Conservation (phyloP, 2,329 filamentous ascomycete species). For the Albifimbria verrucaria region DNA sequence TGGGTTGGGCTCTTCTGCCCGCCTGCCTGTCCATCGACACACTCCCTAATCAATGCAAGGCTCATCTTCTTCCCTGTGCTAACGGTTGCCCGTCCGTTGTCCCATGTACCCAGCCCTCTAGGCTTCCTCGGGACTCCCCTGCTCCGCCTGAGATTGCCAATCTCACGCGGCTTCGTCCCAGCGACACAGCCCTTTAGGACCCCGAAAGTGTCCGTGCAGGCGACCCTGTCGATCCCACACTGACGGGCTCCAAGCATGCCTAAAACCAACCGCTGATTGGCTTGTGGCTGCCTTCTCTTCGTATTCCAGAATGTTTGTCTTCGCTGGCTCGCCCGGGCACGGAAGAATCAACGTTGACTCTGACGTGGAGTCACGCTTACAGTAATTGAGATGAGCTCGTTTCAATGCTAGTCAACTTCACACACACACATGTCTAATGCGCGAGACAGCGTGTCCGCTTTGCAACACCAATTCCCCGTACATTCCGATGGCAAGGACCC, state of each 20-base stretch:
- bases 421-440: no score
- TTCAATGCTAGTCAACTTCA: no score
- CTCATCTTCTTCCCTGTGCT: background rate
- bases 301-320: background rate
- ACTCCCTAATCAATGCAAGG: background rate
- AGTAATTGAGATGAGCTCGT: no score
- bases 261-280: background rate
- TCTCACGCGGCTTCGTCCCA: background rate
- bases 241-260: no score
- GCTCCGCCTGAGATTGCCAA: background rate
- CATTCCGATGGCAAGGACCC: background rate
- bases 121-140: background rate
- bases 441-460: background rate
- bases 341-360: background rate
- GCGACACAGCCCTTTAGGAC: background rate
- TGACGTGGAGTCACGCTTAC: background rate
- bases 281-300: background rate
- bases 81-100: no score
- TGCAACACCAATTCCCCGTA: background rate
- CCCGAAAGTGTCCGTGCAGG: background rate
- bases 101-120: no score
- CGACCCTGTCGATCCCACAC: background rate
- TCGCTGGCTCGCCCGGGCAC: background rate
- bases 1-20: no score
- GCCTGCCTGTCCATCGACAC: no score